phyloP scores from a whole-genome alignment of 164 flowering plant genomes.

The Nymphaea colorata region DNA sequence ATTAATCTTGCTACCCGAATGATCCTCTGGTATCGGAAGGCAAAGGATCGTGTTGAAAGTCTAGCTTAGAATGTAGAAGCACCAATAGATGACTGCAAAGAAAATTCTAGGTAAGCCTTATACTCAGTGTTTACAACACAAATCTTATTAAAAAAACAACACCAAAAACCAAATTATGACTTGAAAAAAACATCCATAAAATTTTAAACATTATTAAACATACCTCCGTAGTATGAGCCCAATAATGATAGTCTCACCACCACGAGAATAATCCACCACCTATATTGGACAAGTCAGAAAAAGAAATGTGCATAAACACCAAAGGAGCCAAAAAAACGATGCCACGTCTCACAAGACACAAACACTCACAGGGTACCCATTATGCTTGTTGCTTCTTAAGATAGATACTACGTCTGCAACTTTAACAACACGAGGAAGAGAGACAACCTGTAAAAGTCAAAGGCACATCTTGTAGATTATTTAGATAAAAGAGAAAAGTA shows the following conservation, averaged over 20 bases:
- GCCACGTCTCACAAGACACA: neutral
- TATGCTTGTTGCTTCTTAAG: conserved; percentile 64
- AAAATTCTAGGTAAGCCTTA: neutral
- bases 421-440: conserved; percentile 69
- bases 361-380: conserved; percentile 83
- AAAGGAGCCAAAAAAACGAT: neutral
- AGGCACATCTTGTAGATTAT: neutral
- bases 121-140: neutral
- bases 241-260: conserved; percentile 72
- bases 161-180: neutral
- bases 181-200: conserved; percentile 1
- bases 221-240: conserved; percentile 94
- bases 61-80: conserved; percentile 82
- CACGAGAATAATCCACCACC: conserved; percentile 79
- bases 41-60: conserved; percentile 87
- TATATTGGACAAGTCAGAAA: conserved; percentile 8
- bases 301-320: neutral
- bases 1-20: conserved; percentile 26
- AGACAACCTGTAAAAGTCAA: conserved; percentile 46
- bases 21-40: conserved; percentile 53
- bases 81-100: conserved; percentile 75
- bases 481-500: neutral
- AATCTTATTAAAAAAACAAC: too few relatives aligned
- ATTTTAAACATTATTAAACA: neutral
- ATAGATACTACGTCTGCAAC: conserved; percentile 69